Base-by-base conservation (phyloP, 495 filamentous ascomycete species). In the Hypoxylon fragiforme region DNA sequence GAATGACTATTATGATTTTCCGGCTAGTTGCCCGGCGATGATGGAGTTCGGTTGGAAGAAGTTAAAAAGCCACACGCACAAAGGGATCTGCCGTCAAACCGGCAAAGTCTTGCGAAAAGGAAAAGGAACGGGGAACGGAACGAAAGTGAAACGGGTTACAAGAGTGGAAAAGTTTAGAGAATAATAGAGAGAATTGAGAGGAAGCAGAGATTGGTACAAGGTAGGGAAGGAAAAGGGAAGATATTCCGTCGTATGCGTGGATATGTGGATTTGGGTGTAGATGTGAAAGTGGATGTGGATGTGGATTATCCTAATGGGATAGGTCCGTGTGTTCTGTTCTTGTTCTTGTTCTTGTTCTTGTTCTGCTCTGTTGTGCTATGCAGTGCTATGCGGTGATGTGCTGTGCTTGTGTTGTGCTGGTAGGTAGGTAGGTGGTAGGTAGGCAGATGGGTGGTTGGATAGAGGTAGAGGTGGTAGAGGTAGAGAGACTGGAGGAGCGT, bases 121-220 rank as follows among this genome's bases (percentile, higher is more conserved):
- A 46, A 20, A 13, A 15, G 35, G 32, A 44, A 26, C 13, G 12
- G 26, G 32, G 38, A 38, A 44, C 5, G 44, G 34, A 48, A 32
- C 12, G 52, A 35, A 45, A n/a, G n/a, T n/a, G n/a, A 3, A 40
- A 50, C 3, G 32, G 41, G 54, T 60, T 60, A 55, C 51, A 51
- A 61, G 37, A 39, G 41, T 43, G 42, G n/a, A n/a, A n/a, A n/a
- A n/a, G n/a, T n/a, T n/a, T n/a, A 28, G 28, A 43, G 12, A 38
- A 31, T 28, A 26, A 26, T 18, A 51, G 26, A 38, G 20, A 37
- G 34, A 53, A 45, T 39, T 41, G 47, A 37, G 14, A 28, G 37
- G n/a, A 18, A 38, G 44, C 26, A 36, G 55, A 36, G 24, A 28
- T 28, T 59, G 30, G 49, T 47, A 59, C 55, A 48, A 50, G 35